These are phyloP conservation scores for Candida tetrigidarum DNA, from an alignment of 1,139 yeast genomes.

Conservation along the genomic window DNA sequence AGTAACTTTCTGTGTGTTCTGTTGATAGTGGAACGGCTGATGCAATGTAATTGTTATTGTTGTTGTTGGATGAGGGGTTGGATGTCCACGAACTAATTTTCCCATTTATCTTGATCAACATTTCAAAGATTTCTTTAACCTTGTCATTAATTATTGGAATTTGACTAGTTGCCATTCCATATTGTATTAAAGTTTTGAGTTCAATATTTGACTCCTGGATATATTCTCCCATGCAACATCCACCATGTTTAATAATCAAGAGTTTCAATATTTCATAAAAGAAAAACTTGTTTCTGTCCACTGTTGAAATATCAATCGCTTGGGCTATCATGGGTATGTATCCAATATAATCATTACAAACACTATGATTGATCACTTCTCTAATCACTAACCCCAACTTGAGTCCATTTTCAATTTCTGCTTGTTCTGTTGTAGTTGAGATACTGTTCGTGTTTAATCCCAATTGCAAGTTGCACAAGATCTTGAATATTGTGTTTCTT, in stretches of 20 bases:
- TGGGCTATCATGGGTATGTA: constrained; percentile 40
- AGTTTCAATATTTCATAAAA: constrained; percentile 32
- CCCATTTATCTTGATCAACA: constrained; percentile 19
- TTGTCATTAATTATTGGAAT: constrained; percentile 23
- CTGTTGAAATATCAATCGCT: constrained; percentile 31
- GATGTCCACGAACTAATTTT: constrained; percentile 26
- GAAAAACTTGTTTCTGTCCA: constrained; percentile 20
- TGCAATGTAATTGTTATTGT: constrained; percentile 16
- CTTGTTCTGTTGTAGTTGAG: constrained; percentile 11
- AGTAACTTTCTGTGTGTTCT: constrained; percentile 16
- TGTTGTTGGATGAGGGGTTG: constrained; percentile 10
- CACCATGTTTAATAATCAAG: constrained; percentile 30
- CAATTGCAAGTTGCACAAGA: constrained; percentile 36
- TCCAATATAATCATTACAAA: constrained; percentile 36
- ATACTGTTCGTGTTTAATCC: constrained; percentile 25
- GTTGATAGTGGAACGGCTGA: constrained; percentile 18
- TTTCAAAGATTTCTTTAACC: constrained; percentile 27
- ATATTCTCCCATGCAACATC: constrained; percentile 42
- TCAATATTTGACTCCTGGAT: constrained; percentile 25
- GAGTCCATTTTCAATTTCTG: constrained; percentile 23
- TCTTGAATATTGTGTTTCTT: constrained; percentile 33
- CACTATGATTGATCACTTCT: constrained; percentile 23
- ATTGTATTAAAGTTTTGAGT: constrained; percentile 35
- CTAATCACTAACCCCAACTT: constrained; percentile 30
- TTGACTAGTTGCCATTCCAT: constrained; percentile 33